Base-by-base conservation (phyloP, 1,139 yeast species). In the Suhomyces bokatorum region DNA sequence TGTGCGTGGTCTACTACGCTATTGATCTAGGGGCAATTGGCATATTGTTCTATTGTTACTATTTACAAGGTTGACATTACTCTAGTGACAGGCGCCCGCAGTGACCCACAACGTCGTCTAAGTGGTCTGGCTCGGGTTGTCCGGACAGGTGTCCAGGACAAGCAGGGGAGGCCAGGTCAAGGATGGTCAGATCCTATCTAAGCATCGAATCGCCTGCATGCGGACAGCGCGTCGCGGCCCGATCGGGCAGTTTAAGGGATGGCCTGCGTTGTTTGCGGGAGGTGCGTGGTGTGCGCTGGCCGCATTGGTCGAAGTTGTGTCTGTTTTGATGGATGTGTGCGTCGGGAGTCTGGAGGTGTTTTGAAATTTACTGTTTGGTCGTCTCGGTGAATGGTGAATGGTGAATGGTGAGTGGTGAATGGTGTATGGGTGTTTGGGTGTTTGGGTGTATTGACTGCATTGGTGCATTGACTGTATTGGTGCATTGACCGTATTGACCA, bases 131-230 rank as follows among this genome's bases (percentile, higher is more conserved):
- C 2, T 20, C 24, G 24, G 24, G 24, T 6, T 5, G 24, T 5
- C 24, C 24, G 24, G 24, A 5, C 24, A 20, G 24, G 24, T 7
- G 24, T 20, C 24, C 24, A 20, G 24, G 7, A 20, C 9, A 6
- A 6, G 24, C 8, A 20, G 24, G 2, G 9, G 9, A 20, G 24
- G 8, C 24, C 24, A 20, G 24, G 24, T 8, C 24, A 20, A 17
- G 29, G 15, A 10, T 13, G 14, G 22, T 9, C 27, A n/a, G 15
- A 20, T 24, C 17, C 16, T 32, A 32, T 32, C 35, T 28, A 22
- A 12, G 35, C 17, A 32, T n/a, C 14, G 35, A 32, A 32, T 24
- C 35, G 35, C 35, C 35, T 32, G 24, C 27, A 13, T 22, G 35
- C 35, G 27, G 27, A 17, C 35, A 4, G 15, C 27, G 29, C 27